A percentile compares a stretch with the other conserved stretches of the same genome.
phyloP scores from a whole-genome alignment of 768 basidiomycete genomes.

The Lanmaoa pseudosensibilis region DNA sequence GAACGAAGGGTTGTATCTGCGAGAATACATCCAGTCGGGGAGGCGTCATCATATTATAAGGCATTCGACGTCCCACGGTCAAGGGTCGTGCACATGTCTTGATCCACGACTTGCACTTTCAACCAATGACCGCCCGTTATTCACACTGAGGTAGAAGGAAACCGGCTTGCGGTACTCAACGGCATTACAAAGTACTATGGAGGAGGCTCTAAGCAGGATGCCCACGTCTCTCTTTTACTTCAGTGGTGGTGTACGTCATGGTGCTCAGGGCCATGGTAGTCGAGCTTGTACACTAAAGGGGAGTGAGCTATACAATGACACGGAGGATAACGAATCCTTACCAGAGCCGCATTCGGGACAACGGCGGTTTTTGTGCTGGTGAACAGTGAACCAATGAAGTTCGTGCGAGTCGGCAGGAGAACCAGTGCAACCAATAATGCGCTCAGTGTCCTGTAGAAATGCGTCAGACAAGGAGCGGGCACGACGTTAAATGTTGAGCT shows the following conservation, averaged over 20 bases:
- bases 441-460: conserved; percentile 62
- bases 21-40: no score
- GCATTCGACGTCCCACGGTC: background rate
- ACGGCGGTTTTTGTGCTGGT: conserved; percentile 65
- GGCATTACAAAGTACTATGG: conserved; percentile 18
- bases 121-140: background rate
- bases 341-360: conserved; percentile 95
- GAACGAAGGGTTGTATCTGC: background rate
- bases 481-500: conserved; percentile 30
- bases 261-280: conserved; percentile 64
- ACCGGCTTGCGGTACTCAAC: background rate
- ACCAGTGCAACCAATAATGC: conserved; percentile 93
- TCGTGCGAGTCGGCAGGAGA: conserved; percentile 95
- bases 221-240: conserved; percentile 9
- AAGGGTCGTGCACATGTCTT: background rate
- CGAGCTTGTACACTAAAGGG: conserved; percentile 65
- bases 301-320: conserved; percentile 5
- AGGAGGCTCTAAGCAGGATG: conserved; percentile 12
- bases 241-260: conserved; percentile 49
- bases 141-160: background rate
- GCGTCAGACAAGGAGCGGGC: conserved; percentile 1
- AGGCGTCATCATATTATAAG: background rate
- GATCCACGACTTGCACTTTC: background rate
- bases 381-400: conserved; percentile 77
- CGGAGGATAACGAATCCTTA: conserved; percentile 39